Evolutionary conservation across 2,329 filamentous ascomycete genomes (phyloP).

Genomic region (Balansia obtecta): DNA sequence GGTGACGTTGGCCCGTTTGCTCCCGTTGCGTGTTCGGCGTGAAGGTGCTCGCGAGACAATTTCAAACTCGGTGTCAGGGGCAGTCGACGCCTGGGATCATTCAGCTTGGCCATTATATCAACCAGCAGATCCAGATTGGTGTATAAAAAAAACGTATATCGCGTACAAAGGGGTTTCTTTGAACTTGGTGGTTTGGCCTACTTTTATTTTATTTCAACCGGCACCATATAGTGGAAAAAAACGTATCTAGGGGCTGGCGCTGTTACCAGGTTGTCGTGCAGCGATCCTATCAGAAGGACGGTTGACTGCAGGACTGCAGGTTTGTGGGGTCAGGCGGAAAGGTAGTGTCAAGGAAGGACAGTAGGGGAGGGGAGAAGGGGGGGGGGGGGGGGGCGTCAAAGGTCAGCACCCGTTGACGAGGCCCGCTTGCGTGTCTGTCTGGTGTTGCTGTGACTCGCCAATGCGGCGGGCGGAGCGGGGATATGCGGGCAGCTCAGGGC

Average conservation of each 20-base stretch:
- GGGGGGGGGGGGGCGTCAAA: too few relatives aligned
- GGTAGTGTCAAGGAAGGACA: constrained; percentile 1
- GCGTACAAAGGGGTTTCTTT: constrained; percentile 4
- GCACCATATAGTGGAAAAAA: constrained; percentile 1
- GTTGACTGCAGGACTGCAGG: background rate
- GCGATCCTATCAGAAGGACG: constrained; percentile 5
- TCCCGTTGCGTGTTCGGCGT: constrained; percentile 10
- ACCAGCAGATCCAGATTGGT: constrained; percentile 3
- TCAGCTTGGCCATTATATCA: constrained; percentile 14
- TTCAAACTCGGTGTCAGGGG: constrained; percentile 30
- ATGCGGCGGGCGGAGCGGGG: background rate
- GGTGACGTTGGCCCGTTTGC: constrained; percentile 31
- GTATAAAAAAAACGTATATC: constrained; percentile 4
- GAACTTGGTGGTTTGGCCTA: constrained; percentile 3
- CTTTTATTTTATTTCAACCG: background rate
- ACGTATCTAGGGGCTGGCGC: constrained; percentile 1
- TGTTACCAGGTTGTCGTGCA: constrained; percentile 1
- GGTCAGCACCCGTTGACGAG: background rate
- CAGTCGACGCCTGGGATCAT: constrained; percentile 19
- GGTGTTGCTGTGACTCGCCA: background rate
- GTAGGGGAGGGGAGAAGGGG: too few relatives aligned
- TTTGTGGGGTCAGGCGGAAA: constrained; percentile 3
- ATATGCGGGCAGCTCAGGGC: background rate
- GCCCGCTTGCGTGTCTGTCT: background rate
- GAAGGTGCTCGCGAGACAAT: constrained; percentile 17